Conservation (phyloP, 106 monocot species). For the Hemerocallis citrina region DNA sequence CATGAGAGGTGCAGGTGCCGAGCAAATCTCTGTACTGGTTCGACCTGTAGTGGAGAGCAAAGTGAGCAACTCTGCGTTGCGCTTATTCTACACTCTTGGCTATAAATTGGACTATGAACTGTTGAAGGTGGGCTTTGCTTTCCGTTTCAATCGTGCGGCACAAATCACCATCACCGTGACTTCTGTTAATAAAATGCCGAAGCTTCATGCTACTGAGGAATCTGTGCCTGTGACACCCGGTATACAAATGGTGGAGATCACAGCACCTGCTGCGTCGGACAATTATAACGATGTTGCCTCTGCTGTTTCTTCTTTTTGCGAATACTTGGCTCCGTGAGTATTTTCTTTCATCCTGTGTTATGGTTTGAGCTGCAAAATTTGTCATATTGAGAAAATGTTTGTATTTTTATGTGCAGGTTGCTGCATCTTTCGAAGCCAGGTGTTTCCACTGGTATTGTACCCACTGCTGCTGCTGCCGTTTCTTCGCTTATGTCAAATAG, state of each 20-base stretch:
- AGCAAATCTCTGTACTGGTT: conserved; percentile 83
- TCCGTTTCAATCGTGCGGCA: conserved; percentile 56
- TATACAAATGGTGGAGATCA: conserved; percentile 86
- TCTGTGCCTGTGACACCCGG: conserved; percentile 78
- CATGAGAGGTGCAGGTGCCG: conserved; percentile 89
- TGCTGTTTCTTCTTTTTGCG: conserved; percentile 71
- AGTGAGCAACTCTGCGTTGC: conserved; percentile 71
- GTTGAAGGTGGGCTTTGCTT: conserved; percentile 78
- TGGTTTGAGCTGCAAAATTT: neutral
- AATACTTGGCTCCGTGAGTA: conserved; percentile 95
- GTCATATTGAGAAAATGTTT: neutral
- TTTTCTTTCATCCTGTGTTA: neutral
- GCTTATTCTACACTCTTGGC: conserved; percentile 77
- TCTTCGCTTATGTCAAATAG: conserved; percentile 78
- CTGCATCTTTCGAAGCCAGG: conserved; percentile 96
- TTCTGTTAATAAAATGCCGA: conserved; percentile 64
- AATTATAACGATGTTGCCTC: conserved; percentile 81
- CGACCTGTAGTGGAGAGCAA: conserved; percentile 79
- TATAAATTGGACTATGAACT: conserved; percentile 93
- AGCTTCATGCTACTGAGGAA: conserved; percentile 76
- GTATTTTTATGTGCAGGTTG: conserved; percentile 35
- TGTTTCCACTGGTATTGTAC: conserved; percentile 69
- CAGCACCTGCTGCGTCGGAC: conserved; percentile 72
- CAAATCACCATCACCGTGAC: conserved; percentile 66
- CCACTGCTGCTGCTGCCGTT: conserved; percentile 84